A percentile compares a stretch with the other conserved stretches of the same genome.
Evolutionary conservation across 306 rosid genomes (phyloP).

Genomic region (Elaeagnus macrophylla): DNA sequence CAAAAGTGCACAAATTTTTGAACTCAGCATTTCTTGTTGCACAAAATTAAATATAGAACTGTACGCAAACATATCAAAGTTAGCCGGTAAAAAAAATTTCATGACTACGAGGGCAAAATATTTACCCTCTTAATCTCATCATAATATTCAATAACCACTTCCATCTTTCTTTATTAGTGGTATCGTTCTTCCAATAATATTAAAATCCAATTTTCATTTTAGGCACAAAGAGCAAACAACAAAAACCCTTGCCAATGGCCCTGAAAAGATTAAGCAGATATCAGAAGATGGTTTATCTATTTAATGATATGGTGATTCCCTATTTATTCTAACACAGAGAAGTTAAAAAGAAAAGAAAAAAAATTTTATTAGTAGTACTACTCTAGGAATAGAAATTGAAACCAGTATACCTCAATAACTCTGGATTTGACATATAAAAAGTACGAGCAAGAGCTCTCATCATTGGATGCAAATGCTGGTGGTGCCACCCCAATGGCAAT

Average conservation of each 20-base stretch:
- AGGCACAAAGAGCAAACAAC: background rate
- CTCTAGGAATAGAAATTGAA: background rate
- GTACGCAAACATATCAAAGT: too few species aligned
- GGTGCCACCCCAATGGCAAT: background rate
- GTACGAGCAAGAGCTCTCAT: background rate
- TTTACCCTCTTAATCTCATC: background rate
- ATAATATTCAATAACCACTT: background rate
- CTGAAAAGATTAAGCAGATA: conserved; percentile 1
- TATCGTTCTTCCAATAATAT: background rate
- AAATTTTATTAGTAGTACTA: too few species aligned
- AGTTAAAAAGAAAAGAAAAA: background rate
- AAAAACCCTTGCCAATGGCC: background rate
- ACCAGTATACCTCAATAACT: conserved; percentile 1
- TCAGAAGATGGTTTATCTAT: background rate
- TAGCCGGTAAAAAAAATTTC: too few species aligned
- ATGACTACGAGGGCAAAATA: background rate
- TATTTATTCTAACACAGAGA: background rate
- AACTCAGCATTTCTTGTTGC: too few species aligned
- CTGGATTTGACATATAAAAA: background rate
- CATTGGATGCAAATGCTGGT: conserved; percentile 3
- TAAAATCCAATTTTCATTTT: background rate
- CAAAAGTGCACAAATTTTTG: too few species aligned
- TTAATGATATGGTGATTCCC: background rate
- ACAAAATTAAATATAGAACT: too few species aligned
- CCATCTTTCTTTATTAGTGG: background rate